Conservation (phyloP, 371 early-diverging fungal species). For the Lichtheimia ornata region DNA sequence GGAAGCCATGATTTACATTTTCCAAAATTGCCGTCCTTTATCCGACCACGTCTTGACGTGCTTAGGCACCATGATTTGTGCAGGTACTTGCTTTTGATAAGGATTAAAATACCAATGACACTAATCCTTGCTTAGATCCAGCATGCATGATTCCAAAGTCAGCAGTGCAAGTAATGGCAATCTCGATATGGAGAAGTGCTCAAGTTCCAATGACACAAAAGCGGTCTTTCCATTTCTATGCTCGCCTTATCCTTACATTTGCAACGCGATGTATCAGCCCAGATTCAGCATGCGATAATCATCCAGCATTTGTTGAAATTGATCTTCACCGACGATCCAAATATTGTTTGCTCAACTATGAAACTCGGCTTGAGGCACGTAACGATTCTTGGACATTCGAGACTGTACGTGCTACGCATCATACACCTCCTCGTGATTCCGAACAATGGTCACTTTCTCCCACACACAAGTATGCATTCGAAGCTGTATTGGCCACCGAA, state of each 20-base stretch:
- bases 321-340: conserved; percentile 31
- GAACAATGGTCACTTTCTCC: background rate
- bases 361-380: conserved; percentile 32
- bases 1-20: conserved; percentile 35
- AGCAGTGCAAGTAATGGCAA: conserved; percentile 25
- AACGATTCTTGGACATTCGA: conserved; percentile 76
- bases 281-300: conserved; percentile 6
- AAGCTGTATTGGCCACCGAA: conserved; percentile 56
- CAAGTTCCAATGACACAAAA: conserved; percentile 15
- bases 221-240: conserved; percentile 33
- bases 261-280: conserved; percentile 23
- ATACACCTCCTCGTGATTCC: conserved; percentile 20
- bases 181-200: conserved; percentile 33
- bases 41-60: conserved; percentile 36
- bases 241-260: conserved; percentile 33
- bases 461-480: conserved; percentile 56
- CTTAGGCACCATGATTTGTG: conserved; percentile 31
- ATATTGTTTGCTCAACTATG: conserved; percentile 38
- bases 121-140: conserved; percentile 11
- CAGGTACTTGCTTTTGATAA: conserved; percentile 16
- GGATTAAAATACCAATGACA: background rate
- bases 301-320: conserved; percentile 28
- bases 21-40: conserved; percentile 28
- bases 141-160: conserved; percentile 20
- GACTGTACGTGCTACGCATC: conserved; percentile 51